A percentile compares a stretch with the other conserved stretches of the same genome.
Evolutionary conservation across 345 rosid species (phyloP).

Genomic region (Erysimum cheiranthoides): DNA sequence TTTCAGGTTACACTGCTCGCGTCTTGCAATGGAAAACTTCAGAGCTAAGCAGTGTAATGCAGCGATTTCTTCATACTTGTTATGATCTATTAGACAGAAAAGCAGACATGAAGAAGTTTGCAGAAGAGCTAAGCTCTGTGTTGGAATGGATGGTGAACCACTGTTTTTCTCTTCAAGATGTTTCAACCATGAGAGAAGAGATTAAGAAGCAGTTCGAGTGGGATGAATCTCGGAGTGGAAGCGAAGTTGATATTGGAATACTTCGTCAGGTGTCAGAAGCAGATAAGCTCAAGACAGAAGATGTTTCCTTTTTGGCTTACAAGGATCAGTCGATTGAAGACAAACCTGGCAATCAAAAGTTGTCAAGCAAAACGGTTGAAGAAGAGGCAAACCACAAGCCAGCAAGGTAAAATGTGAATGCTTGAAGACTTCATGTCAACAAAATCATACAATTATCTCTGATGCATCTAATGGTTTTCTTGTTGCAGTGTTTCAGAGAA

Average conservation of each 20-base stretch:
- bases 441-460: conserved; percentile 23
- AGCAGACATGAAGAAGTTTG: conserved; percentile 62
- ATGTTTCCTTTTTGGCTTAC: conserved; percentile 23
- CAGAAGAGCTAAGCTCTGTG: conserved; percentile 61
- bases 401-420: conserved; percentile 42
- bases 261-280: conserved; percentile 49
- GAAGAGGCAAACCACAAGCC: conserved; percentile 46
- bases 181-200: conserved; percentile 84
- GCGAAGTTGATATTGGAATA: conserved; percentile 62
- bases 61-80: conserved; percentile 69
- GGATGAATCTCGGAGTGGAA: conserved; percentile 73
- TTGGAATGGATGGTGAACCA: conserved; percentile 89
- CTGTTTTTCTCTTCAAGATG: conserved; percentile 93
- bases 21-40: conserved; percentile 91
- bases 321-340: conserved; percentile 35
- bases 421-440: conserved; percentile 44
- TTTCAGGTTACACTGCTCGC: conserved; percentile 72
- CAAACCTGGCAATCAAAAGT: conserved; percentile 35
- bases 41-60: conserved; percentile 61
- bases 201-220: conserved; percentile 67
- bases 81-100: conserved; percentile 65
- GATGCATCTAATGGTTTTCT: conserved; percentile 34
- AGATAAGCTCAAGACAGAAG: conserved; percentile 39
- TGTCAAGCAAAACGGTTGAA: conserved; percentile 39
- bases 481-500: conserved; percentile 58